Base-by-base conservation (phyloP, 805 yeast species). In the Starmera dryadoides region DNA sequence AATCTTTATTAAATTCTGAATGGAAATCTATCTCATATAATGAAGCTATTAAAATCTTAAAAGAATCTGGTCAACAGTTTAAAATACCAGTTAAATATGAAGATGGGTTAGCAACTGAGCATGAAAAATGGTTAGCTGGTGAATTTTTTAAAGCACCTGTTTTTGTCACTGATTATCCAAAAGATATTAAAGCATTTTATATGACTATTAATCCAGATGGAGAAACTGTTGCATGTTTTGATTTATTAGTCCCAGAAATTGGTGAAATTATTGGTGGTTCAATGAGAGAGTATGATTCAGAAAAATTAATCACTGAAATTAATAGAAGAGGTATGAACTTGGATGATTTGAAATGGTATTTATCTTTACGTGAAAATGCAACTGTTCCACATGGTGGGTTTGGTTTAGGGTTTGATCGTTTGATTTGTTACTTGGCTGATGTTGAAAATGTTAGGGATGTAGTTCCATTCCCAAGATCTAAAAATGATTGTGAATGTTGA, bases 251-350 rank as follows among this genome's bases (percentile, higher is more conserved):
- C 16, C 98, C 99, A 0, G 91, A 81, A 16, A 73, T 93, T 41
- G 99, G 98, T 19, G 99, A 93, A 58, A 64, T 93, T 14, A 80
- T 86, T 7, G 99, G 99, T 2, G 99, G 99, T 0, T 87, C 96
- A 1, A 49, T 93, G 43, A 84, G 99, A 60, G 96, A 91, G 52
- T 86, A 85, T 52, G 62, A 74, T 44, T 63, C 73, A 43, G 69
- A 59, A 0, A 49, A 42, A 11, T 60, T 93, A 15, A 48, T 64
- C 3, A 44, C 44, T 1, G 82, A 76, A 42, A 77, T 91, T 59
- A 41, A 56, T 7, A 41, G 53, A 3, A 61, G 83, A 39, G 64
- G 63, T 2, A 84, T 88, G 89, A 71, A 75, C 38, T 35, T 53
- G 0, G 53, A 57, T 3, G 72, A 68, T 2, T 58, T 93, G 58